phyloP scores from a whole-genome alignment of 2,329 filamentous ascomycete species.

The Alternaria consortialis region DNA sequence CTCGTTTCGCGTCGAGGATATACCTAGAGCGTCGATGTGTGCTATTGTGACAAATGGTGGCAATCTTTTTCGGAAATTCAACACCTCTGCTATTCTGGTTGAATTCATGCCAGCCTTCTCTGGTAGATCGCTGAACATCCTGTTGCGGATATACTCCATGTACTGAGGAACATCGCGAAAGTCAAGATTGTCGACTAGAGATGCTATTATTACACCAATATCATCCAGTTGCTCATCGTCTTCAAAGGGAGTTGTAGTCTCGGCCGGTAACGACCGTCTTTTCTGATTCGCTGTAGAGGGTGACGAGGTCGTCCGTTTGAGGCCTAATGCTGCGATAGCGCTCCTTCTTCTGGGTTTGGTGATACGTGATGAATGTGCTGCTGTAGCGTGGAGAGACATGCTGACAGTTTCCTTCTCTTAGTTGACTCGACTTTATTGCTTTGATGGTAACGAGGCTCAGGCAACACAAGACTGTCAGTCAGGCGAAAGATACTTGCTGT shows the following conservation, averaged over 20 bases:
- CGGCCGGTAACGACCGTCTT: constrained; percentile 34
- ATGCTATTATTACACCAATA: constrained; percentile 61
- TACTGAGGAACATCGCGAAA: constrained; percentile 70
- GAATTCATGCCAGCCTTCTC: constrained; percentile 69
- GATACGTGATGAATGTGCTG: constrained; percentile 45
- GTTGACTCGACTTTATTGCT: background rate
- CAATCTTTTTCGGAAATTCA: constrained; percentile 67
- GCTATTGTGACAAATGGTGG: constrained; percentile 72
- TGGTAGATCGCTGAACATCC: constrained; percentile 73
- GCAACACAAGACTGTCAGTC: constrained; percentile 14
- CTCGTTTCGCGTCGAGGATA: constrained; percentile 70
- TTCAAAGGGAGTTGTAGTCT: constrained; percentile 36
- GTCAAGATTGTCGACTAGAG: constrained; percentile 64
- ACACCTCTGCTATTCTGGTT: constrained; percentile 68
- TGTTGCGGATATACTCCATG: constrained; percentile 67
- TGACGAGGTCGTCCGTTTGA: constrained; percentile 48
- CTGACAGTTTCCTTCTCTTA: background rate
- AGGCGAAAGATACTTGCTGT: background rate
- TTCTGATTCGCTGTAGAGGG: constrained; percentile 50
- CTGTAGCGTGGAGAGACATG: constrained; percentile 44
- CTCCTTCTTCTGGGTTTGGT: constrained; percentile 36
- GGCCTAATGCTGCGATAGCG: constrained; percentile 34
- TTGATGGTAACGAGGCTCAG: background rate
- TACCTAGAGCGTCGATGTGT: constrained; percentile 71
- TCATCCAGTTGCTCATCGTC: constrained; percentile 65